phyloP scores from a whole-genome alignment of 441 rosid genomes.

The Geranium incanum region DNA sequence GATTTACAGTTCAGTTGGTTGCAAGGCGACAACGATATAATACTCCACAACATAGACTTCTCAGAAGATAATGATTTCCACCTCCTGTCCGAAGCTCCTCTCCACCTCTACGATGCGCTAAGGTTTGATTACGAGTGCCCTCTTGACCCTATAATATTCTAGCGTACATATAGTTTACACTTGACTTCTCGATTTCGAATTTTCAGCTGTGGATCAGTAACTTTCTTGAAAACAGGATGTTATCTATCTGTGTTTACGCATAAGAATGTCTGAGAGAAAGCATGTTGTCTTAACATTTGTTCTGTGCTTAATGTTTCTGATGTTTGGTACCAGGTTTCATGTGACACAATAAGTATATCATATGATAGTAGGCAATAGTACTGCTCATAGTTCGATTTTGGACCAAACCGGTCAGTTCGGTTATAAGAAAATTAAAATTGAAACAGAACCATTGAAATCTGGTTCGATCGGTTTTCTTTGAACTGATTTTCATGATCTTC shows the following conservation, averaged over 20 bases:
- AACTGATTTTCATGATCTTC: too few relatives aligned
- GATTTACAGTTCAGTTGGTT: slow-evolving; percentile 45
- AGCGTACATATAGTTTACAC: slow-evolving; percentile 31
- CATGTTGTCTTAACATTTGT: too few relatives aligned
- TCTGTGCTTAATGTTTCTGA: too few relatives aligned
- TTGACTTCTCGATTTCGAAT: slow-evolving; percentile 19
- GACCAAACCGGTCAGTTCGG: too few relatives aligned
- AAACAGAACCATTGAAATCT: too few relatives aligned
- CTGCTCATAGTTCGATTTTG: too few relatives aligned
- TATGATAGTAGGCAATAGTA: too few relatives aligned
- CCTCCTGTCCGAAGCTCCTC: slow-evolving; percentile 41
- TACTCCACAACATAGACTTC: slow-evolving; percentile 40
- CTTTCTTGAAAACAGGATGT: neutral
- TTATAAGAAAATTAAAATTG: too few relatives aligned
- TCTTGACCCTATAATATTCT: slow-evolving; percentile 52
- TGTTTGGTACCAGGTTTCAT: too few relatives aligned
- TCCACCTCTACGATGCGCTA: slow-evolving; percentile 35
- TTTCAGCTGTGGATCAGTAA: slow-evolving; percentile 22
- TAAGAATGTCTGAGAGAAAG: too few relatives aligned
- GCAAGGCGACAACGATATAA: slow-evolving; percentile 48
- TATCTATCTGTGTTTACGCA: neutral
- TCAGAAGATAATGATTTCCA: slow-evolving; percentile 35
- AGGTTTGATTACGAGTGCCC: slow-evolving; percentile 56
- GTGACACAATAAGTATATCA: too few relatives aligned
- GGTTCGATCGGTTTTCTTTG: too few relatives aligned